Conservation (phyloP, 1,284 basidiomycete species). For the Testicularia cyperi region DNA sequence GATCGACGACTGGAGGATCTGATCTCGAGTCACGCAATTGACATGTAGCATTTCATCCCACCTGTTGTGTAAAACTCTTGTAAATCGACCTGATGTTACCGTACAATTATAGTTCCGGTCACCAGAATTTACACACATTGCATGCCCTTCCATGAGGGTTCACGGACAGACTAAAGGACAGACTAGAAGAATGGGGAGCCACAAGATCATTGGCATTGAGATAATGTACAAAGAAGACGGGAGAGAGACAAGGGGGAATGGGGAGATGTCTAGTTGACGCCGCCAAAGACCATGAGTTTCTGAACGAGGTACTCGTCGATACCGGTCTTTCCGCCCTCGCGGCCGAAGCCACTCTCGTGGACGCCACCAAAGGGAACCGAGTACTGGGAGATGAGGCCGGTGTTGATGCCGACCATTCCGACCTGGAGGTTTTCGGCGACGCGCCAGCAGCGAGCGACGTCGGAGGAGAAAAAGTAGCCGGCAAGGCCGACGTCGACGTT, state of each 20-base stretch:
- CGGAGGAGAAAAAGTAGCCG: slow-evolving; percentile 64
- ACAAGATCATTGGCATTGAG: no score
- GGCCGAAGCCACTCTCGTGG: slow-evolving; percentile 73
- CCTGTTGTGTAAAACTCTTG: no score
- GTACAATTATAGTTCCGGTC: no score
- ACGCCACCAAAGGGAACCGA: slow-evolving; percentile 78
- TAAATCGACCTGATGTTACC: no score
- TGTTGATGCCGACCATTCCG: slow-evolving; percentile 81
- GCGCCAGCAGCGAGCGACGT: slow-evolving; percentile 86
- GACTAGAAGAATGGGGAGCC: no score
- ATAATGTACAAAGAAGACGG: not conserved
- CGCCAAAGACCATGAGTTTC: slow-evolving; percentile 55
- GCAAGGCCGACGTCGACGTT: slow-evolving; percentile 81
- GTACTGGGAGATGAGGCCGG: slow-evolving; percentile 53
- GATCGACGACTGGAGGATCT: slow-evolving; percentile 26
- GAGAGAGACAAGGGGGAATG: not conserved
- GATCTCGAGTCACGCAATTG: not conserved
- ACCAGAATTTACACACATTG: no score
- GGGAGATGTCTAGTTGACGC: slow-evolving; percentile 38
- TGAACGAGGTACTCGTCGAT: slow-evolving; percentile 70
- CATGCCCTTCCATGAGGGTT: no score
- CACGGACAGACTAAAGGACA: no score
- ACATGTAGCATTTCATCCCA: not conserved
- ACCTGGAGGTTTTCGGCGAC: slow-evolving; percentile 97
- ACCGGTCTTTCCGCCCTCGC: slow-evolving; percentile 69